Conservation (phyloP, 768 basidiomycete species). For the Russula virescens region DNA sequence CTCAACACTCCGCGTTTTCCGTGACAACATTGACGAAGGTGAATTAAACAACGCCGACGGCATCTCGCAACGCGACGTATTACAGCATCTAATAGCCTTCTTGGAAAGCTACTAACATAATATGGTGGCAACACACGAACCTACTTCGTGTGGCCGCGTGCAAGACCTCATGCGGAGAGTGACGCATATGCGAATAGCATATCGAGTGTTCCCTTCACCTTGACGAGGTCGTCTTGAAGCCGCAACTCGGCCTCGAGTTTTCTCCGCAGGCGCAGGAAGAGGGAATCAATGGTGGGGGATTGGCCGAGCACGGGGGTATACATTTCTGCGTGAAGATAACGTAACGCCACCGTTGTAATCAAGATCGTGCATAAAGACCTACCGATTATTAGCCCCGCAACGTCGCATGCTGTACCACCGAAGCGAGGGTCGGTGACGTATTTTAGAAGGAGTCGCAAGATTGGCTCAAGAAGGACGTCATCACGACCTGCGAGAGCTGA, state of each 20-base stretch:
- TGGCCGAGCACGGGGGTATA: constrained; percentile 90
- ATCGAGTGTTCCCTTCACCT: constrained; percentile 79
- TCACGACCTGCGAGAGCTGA: constrained; percentile 86
- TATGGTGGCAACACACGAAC: not conserved
- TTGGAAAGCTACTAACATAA: constrained; percentile 38
- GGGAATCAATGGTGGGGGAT: constrained; percentile 83
- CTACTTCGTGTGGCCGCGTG: constrained; percentile 24
- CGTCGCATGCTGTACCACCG: constrained; percentile 80
- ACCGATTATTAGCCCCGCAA: constrained; percentile 82
- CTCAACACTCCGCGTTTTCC: constrained; percentile 62
- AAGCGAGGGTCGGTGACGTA: constrained; percentile 88
- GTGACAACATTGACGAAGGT: constrained; percentile 64
- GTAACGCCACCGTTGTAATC: constrained; percentile 10
- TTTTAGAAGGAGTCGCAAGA: constrained; percentile 80
- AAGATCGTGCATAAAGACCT: constrained; percentile 27
- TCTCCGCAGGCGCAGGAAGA: constrained; percentile 74
- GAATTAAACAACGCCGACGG: constrained; percentile 33
- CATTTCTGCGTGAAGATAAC: constrained; percentile 55
- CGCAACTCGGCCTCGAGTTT: constrained; percentile 82
- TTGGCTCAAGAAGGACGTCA: constrained; percentile 87
- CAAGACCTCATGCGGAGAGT: constrained; percentile 27
- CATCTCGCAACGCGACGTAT: constrained; percentile 58
- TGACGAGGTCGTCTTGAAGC: constrained; percentile 82
- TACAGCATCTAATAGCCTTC: constrained; percentile 61
- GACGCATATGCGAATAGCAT: constrained; percentile 74